These are phyloP conservation scores for Globisporangium nagaii DNA, from an alignment of 352 stramenopile genomes.

Conservation along the genomic window DNA sequence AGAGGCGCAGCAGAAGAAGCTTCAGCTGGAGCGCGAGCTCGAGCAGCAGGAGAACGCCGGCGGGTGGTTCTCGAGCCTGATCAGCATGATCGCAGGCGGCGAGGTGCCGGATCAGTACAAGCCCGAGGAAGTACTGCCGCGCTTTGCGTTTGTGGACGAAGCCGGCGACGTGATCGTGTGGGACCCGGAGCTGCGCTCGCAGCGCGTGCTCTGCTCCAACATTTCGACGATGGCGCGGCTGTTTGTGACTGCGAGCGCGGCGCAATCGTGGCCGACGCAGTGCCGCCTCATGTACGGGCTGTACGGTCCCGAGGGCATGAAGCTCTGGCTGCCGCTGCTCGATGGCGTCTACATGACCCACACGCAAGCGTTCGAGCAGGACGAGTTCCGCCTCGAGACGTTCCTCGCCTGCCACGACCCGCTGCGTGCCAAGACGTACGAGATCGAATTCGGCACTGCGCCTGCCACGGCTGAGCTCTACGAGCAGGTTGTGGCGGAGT, in stretches of 20 bases:
- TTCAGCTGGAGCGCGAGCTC: conserved; percentile 27
- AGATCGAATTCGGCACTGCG: conserved; percentile 72
- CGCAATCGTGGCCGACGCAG: conserved; percentile 46
- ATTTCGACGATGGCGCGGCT: conserved; percentile 57
- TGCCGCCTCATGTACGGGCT: conserved; percentile 65
- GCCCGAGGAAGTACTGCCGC: conserved; percentile 60
- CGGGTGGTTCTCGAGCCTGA: conserved; percentile 55
- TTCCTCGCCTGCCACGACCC: conserved; percentile 79
- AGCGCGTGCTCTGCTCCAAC: conserved; percentile 60
- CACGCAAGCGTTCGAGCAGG: conserved; percentile 51
- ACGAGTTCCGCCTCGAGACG: conserved; percentile 38
- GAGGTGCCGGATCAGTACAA: conserved; percentile 71
- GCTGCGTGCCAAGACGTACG: conserved; percentile 74
- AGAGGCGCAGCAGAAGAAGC: conserved; percentile 25
- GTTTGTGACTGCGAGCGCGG: conserved; percentile 33
- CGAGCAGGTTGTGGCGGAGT: conserved; percentile 66
- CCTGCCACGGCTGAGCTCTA: conserved; percentile 59
- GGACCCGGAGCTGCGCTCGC: conserved; percentile 68
- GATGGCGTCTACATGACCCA: conserved; percentile 71
- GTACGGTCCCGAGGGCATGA: conserved; percentile 70
- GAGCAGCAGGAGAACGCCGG: conserved; percentile 34
- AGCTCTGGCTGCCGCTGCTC: conserved; percentile 68
- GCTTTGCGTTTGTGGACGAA: conserved; percentile 53
- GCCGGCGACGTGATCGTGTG: conserved; percentile 63
- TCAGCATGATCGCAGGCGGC: conserved; percentile 54